Evolutionary conservation across 2,329 filamentous ascomycete species (phyloP).

Genomic region (Fusarium heterosporum): DNA sequence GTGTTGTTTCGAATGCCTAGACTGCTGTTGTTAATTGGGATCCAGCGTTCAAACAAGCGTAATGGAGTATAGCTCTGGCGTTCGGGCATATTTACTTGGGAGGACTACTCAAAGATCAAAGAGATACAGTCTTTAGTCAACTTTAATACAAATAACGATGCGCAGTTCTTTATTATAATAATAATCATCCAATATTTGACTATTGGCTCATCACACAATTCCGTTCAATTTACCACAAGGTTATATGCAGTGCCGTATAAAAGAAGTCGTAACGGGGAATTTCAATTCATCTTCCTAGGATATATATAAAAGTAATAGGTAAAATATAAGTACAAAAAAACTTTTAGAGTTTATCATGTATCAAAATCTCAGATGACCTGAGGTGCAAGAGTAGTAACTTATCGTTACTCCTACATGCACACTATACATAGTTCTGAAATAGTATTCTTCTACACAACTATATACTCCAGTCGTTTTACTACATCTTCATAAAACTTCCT

Average conservation of each 20-base stretch:
- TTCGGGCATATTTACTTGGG: slow-evolving; percentile 40
- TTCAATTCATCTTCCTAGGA: too few species aligned
- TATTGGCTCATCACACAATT: not conserved
- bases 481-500: slow-evolving; percentile 59
- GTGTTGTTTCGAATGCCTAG: slow-evolving; percentile 55
- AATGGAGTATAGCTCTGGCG: slow-evolving; percentile 22
- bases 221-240: not conserved
- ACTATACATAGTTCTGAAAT: not conserved
- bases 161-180: slow-evolving; percentile 7
- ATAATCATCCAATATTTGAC: not conserved
- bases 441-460: slow-evolving; percentile 48
- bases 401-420: too few species aligned
- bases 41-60: not conserved
- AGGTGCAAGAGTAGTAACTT: too few species aligned
- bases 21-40: slow-evolving; percentile 49
- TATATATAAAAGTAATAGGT: too few species aligned
- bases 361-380: too few species aligned
- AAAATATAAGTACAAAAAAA: too few species aligned
- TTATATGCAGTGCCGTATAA: not conserved
- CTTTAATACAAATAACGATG: slow-evolving; percentile 22
- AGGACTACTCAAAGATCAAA: not conserved
- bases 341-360: too few species aligned
- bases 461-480: slow-evolving; percentile 56
- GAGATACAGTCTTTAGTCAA: slow-evolving; percentile 1
- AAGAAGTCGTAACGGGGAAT: too few species aligned